Percentiles rank a stretch among this genome's conserved stretches.
Conservation (phyloP, 208 protist genomes). For the Wallacemonas sp. region DNA sequence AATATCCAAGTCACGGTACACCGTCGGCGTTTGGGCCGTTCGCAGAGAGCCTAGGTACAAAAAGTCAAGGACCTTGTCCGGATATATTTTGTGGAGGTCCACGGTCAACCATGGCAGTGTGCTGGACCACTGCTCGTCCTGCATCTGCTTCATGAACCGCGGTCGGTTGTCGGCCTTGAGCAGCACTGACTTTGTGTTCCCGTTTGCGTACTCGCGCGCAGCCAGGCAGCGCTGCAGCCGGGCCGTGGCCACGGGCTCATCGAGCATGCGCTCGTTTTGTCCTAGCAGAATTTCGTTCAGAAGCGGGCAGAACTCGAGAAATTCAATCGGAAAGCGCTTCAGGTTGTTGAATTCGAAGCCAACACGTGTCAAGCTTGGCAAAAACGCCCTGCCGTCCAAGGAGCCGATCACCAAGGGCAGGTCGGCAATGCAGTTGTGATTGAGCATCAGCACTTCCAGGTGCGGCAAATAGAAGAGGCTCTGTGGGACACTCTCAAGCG, state of each 20-base stretch:
- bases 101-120: constrained; percentile 68
- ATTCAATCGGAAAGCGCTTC: constrained; percentile 53
- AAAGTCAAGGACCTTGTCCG: constrained; percentile 85
- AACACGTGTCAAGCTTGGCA: constrained; percentile 54
- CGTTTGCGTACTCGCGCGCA: constrained; percentile 16
- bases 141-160: constrained; percentile 62
- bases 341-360: constrained; percentile 79
- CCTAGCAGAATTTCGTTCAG: constrained; percentile 65
- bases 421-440: constrained; percentile 57
- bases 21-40: constrained; percentile 74
- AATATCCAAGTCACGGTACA: constrained; percentile 88
- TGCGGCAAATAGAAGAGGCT: constrained; percentile 63
- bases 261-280: constrained; percentile 71
- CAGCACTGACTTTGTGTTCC: background rate
- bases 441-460: constrained; percentile 68
- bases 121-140: constrained; percentile 42
- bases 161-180: constrained; percentile 63
- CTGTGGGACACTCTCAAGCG: constrained; percentile 50
- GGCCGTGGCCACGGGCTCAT: constrained; percentile 44
- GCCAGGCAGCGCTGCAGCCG: constrained; percentile 25
- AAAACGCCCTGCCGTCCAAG: constrained; percentile 13
- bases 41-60: constrained; percentile 85
- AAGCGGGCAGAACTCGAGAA: constrained; percentile 56
- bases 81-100: constrained; percentile 88
- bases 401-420: constrained; percentile 15